A percentile compares a stretch with the other conserved stretches of the same genome.
These are phyloP conservation scores for Globisporangium spinosum DNA, from an alignment of 352 stramenopile genomes.

Conservation along the genomic window DNA sequence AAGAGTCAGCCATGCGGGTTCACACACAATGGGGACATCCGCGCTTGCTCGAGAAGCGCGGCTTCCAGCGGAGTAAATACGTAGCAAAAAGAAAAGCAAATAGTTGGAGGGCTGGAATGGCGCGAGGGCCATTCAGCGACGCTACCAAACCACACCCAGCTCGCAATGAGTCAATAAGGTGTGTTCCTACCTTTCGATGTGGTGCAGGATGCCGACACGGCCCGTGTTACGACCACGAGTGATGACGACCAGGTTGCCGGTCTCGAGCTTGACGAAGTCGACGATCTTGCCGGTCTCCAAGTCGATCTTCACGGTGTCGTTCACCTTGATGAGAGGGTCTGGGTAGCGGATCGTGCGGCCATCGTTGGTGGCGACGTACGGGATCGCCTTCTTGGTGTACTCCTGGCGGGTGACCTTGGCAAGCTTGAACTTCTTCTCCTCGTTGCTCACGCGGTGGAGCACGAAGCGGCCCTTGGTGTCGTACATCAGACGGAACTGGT, in stretches of 20 bases:
- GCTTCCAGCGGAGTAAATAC: not conserved
- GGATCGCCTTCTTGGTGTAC: conserved; percentile 96
- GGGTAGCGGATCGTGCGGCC: conserved; percentile 98
- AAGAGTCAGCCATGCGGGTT: conserved; percentile 1
- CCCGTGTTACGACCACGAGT: conserved; percentile 96
- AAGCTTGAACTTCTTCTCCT: conserved; percentile 99
- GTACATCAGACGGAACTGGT: conserved; percentile 97
- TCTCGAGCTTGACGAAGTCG: conserved; percentile 98
- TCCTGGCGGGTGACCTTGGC: conserved; percentile 96
- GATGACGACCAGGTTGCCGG: conserved; percentile 97
- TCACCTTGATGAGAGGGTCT: conserved; percentile 97
- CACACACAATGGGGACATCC: not conserved
- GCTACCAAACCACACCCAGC: conserved; percentile 79
- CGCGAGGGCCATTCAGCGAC: not conserved
- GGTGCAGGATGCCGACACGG: conserved; percentile 95
- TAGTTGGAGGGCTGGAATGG: conserved; percentile 6
- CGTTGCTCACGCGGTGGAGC: conserved; percentile 94
- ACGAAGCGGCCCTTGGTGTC: conserved; percentile 99
- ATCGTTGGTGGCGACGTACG: conserved; percentile 98
- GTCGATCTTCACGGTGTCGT: conserved; percentile 99
- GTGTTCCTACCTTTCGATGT: conserved; percentile 95
- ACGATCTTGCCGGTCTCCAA: conserved; percentile 97
- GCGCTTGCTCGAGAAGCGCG: not conserved
- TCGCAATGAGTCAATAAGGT: conserved; percentile 86
- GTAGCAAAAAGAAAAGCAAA: conserved; percentile 3